A percentile compares a stretch with the other conserved stretches of the same genome.
Evolutionary conservation across 2,329 filamentous ascomycete genomes (phyloP).

Genomic region (Tolypocladium guangdongense): DNA sequence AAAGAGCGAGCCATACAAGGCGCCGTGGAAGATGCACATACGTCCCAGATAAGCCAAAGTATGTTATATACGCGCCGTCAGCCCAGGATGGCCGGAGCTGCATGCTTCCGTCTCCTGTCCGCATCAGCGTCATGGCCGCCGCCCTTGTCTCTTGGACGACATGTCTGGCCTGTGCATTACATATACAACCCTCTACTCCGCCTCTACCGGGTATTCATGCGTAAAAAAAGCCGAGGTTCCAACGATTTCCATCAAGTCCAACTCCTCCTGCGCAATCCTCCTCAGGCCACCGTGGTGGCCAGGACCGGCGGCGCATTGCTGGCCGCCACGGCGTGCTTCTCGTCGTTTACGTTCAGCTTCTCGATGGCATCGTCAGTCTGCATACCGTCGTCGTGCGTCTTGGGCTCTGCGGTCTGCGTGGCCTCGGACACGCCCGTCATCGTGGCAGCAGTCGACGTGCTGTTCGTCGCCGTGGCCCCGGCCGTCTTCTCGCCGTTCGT

Average conservation of each 20-base stretch:
- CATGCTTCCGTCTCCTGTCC: neutral
- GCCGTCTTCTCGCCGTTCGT: slow-evolving; percentile 4
- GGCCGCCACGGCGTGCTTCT: slow-evolving; percentile 7
- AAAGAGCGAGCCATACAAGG: neutral
- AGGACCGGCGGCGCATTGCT: neutral
- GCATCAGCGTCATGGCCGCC: neutral
- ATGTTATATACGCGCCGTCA: neutral
- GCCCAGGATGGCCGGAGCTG: neutral
- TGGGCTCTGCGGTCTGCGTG: slow-evolving; percentile 13
- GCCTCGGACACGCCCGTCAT: slow-evolving; percentile 10
- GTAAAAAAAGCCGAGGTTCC: neutral
- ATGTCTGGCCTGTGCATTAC: neutral
- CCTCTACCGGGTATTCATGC: neutral
- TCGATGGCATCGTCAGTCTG: slow-evolving; percentile 19
- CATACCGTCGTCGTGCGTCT: slow-evolving; percentile 12
- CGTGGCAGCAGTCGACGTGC: slow-evolving; percentile 1
- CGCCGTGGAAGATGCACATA: neutral
- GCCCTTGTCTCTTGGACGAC: neutral
- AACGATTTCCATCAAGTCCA: neutral
- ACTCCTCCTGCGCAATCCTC: neutral
- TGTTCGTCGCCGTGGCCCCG: slow-evolving; percentile 1
- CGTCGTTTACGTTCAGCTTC: slow-evolving; percentile 20
- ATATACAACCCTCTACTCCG: neutral
- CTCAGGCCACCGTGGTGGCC: neutral
- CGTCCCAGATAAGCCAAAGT: neutral